Base-by-base conservation (phyloP, 139 green algal genomes). In the Chlorella vulgaris region DNA sequence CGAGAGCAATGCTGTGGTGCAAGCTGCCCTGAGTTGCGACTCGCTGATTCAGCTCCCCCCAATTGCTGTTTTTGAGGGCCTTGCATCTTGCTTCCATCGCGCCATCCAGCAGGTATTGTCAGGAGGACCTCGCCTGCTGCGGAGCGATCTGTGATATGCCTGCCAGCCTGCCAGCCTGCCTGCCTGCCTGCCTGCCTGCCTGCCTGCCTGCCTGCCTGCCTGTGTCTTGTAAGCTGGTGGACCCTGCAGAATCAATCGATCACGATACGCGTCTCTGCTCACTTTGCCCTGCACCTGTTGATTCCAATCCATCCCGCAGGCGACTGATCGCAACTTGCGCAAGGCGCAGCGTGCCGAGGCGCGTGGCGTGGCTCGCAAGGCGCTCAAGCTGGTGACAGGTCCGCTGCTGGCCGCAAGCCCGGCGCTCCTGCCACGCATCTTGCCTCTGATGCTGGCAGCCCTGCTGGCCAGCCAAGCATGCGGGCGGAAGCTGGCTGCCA, bases 1-100 rank as follows among this genome's bases (percentile, higher is more conserved):
- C 78, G 86, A 90, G 66, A 43, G 68, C 40, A 60, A 69, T 24
- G 81, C 26, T 18, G 86, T 90, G 21, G 86, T 87, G 67, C 35
- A 74, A 33, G 60, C 76, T 3, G 81, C 68, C 38, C 80, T 90
- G 13, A 8, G 22, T 8, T 24, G 73, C 1, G 7, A 28, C 39
- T 38, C 70, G 22, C 79, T 84, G 51, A 18, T 67, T 74, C 7
- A 33, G 22, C 24, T 84, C 39, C 81, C 80, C 19, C 58, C 80
- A 0, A 63, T 21, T 0, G 38, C 81, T 4, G 75, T 89, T 39
- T 47, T 69, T 33, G 83, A 86, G 26, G 74, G 43, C 35, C 65
- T 86, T 33, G 66, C 73, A 0, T 4, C 29, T 3, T 86, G 82
- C 82, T 67, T 78, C 36, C 19, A 43, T 15, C 53, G 31, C 0